phyloP scores from a whole-genome alignment of 1,284 basidiomycete species.

The Fomitopsis schrenkii region DNA sequence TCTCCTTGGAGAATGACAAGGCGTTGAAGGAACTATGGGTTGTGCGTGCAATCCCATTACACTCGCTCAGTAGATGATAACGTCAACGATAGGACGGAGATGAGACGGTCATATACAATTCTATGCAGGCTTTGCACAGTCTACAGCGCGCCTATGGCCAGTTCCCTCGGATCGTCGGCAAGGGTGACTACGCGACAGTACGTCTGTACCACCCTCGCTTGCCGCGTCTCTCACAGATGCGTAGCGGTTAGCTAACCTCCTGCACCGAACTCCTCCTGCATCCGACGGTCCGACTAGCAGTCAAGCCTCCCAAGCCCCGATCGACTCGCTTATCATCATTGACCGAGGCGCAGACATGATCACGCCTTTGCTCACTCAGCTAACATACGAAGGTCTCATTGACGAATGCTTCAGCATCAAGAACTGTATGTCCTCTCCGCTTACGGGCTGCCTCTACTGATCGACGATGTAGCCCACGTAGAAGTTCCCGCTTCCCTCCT shows the following conservation, averaged over 20 bases:
- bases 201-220: conserved; percentile 21
- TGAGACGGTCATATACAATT: conserved; percentile 86
- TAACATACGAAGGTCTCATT: conserved; percentile 97
- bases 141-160: conserved; percentile 86
- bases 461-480: conserved; percentile 65
- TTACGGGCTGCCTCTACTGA: neutral
- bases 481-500: conserved; percentile 85
- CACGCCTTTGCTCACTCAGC: conserved; percentile 91
- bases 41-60: conserved; percentile 40
- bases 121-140: conserved; percentile 82
- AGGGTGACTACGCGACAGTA: conserved; percentile 88
- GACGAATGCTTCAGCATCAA: conserved; percentile 91
- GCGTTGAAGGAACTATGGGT: conserved; percentile 86
- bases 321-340: conserved; percentile 88
- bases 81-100: conserved; percentile 75
- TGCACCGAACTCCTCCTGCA: conserved; percentile 56
- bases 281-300: conserved; percentile 34
- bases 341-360: conserved; percentile 96
- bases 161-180: conserved; percentile 91
- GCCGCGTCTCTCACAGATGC: neutral
- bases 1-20: conserved; percentile 83
- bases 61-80: neutral
- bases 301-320: conserved; percentile 41
- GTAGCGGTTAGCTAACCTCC: conserved; percentile 74
- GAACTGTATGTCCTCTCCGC: conserved; percentile 59